A percentile compares a stretch with the other conserved stretches of the same genome.
Conservation (phyloP, 495 filamentous ascomycete species). For the Amphirosellinia nigrospora region DNA sequence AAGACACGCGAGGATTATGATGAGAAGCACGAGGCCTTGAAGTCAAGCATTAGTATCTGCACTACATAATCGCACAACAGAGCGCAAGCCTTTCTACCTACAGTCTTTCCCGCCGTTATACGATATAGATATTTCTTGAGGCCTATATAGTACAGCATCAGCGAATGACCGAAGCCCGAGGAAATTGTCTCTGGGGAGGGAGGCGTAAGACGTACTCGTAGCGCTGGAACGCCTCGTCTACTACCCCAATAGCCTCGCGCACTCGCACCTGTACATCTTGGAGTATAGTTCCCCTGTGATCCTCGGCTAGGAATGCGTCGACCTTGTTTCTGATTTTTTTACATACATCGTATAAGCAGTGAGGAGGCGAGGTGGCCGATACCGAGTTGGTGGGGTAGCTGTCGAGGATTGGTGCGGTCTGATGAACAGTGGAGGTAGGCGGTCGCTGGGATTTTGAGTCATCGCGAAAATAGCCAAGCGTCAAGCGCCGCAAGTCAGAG, state of each 20-base stretch:
- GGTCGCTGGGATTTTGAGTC: constrained; percentile 17
- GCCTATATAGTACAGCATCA: constrained; percentile 51
- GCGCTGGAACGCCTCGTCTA: constrained; percentile 69
- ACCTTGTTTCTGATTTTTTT: constrained; percentile 67
- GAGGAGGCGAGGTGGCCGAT: constrained; percentile 39
- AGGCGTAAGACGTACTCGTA: constrained; percentile 63
- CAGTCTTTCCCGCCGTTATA: constrained; percentile 99
- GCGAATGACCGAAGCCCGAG: constrained; percentile 14
- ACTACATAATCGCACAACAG: neutral
- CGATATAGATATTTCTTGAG: constrained; percentile 82
- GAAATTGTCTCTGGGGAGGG: neutral
- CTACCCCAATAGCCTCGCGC: constrained; percentile 69
- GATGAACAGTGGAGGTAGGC: constrained; percentile 4
- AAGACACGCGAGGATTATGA: constrained; percentile 82
- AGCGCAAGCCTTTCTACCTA: constrained; percentile 10
- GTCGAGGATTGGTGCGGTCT: constrained; percentile 24
- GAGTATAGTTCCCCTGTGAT: constrained; percentile 55
- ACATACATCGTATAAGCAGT: constrained; percentile 46
- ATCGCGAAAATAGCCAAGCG: constrained; percentile 14
- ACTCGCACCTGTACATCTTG: constrained; percentile 76
- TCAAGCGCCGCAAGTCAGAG: neutral
- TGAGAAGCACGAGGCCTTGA: constrained; percentile 73
- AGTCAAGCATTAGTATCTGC: neutral
- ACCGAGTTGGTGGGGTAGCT: constrained; percentile 38
- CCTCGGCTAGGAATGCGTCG: constrained; percentile 65